Conservation (phyloP, 257 asterid species). For the Jacaranda copaia region DNA sequence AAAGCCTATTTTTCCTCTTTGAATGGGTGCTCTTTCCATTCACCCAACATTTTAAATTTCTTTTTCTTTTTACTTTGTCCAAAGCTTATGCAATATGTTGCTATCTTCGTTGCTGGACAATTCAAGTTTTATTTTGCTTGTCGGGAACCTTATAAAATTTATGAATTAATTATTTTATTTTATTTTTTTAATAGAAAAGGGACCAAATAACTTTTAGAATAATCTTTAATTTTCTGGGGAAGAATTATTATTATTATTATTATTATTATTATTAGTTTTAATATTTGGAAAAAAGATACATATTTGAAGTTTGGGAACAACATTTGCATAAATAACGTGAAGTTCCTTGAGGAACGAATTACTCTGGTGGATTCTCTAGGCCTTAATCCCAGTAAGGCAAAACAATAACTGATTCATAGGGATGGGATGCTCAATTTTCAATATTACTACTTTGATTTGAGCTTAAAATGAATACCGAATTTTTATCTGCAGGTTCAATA, state of each 20-base stretch:
- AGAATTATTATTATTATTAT: no score
- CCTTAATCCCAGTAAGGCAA: no score
- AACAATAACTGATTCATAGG: no score
- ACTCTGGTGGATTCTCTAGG: no score
- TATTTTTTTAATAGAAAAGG: background rate
- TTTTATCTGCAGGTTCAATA: no score
- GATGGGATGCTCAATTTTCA: no score
- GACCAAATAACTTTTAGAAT: background rate
- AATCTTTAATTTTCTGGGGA: background rate
- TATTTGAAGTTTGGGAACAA: no score
- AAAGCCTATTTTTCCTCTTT: conserved; percentile 40
- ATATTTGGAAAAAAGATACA: background rate
- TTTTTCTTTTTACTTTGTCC: background rate
- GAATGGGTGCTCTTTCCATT: background rate
- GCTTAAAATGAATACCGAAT: no score
- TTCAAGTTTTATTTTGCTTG: background rate
- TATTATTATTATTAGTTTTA: background rate
- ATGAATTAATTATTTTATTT: background rate
- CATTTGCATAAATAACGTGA: no score
- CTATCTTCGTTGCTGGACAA: background rate
- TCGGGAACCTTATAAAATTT: background rate
- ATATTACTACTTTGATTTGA: no score
- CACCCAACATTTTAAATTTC: background rate
- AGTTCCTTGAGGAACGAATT: no score
- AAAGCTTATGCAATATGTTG: background rate